Evolutionary conservation across 139 green algal genomes (phyloP).

Genomic region (Astrephomene gubernaculifera): DNA sequence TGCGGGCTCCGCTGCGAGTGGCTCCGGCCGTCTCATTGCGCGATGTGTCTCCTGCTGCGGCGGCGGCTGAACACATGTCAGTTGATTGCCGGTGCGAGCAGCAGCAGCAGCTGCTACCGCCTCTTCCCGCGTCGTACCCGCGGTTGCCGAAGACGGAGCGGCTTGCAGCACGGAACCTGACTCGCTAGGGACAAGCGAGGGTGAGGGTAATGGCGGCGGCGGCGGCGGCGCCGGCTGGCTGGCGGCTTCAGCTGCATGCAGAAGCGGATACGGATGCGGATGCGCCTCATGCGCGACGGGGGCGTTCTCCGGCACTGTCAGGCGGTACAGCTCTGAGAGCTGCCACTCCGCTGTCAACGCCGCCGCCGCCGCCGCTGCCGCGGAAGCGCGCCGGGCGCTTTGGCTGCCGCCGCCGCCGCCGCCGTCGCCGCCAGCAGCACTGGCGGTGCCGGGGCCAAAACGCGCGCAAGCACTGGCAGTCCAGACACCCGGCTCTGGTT

Average conservation of each 20-base stretch:
- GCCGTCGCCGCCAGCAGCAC: neutral
- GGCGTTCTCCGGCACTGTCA: neutral
- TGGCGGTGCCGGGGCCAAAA: neutral
- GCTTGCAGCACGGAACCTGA: no score
- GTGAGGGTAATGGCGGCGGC: no score
- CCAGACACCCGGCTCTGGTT: neutral
- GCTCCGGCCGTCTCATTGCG: no score
- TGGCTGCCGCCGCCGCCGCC: neutral
- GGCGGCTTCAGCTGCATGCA: neutral
- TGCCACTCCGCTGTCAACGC: neutral
- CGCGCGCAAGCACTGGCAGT: neutral
- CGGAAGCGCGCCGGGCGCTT: neutral
- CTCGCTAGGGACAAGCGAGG: no score
- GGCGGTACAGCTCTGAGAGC: constrained; percentile 17
- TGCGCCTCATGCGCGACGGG: neutral
- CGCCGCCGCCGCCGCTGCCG: neutral
- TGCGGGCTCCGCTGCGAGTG: no score
- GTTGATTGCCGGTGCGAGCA: no score
- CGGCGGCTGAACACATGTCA: no score
- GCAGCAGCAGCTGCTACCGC: no score
- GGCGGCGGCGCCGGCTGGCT: neutral
- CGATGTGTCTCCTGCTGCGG: no score
- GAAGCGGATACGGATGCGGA: neutral
- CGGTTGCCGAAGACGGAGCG: no score
- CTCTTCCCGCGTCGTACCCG: no score